Base-by-base conservation (phyloP, 495 filamentous ascomycete genomes). In the Staphylotrichum tortipilum region DNA sequence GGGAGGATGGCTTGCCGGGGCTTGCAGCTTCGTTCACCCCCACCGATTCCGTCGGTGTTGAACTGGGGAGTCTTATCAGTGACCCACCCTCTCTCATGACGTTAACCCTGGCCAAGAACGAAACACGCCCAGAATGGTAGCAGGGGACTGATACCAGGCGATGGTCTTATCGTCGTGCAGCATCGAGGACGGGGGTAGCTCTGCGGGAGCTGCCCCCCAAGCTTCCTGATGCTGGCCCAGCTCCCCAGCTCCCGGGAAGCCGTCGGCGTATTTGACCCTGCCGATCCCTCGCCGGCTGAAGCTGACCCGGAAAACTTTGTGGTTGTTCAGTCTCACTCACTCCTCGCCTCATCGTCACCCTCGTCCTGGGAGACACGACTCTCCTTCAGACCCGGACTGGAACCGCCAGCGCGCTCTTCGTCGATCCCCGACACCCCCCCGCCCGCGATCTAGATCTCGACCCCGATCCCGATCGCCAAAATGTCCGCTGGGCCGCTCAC, bases 401-500 rank as follows among this genome's bases (percentile, higher is more conserved):
- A 9, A 5, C 24, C 18, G 17, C 23, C 24, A 34, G 6, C 10
- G n/a, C n/a, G n/a, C n/a, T n/a, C n/a, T n/a, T n/a, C n/a, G n/a
- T n/a, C n/a, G n/a, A n/a, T 39, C 49, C 22, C 47, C 23, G 36
- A 28, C 29, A 7, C 39, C 23, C 18, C 22, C n/a, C 22, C 18
- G 3, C 44, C 26, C n/a, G n/a, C n/a, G n/a, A n/a, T n/a, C n/a
- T n/a, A n/a, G n/a, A n/a, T n/a, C n/a, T n/a, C n/a, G n/a, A n/a
- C n/a, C n/a, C n/a, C n/a, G n/a, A n/a, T 21, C 21, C 12, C 34
- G 5, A 22, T 2, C 34, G 49, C 44, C 59, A 56, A 44, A 50
- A 66, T 66, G 63, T 64, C 63, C 24, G 30, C 57, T 55, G 71
- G 69, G n/a, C 52, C 64, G 23, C 62, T 73, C 33, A 61, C 79